Conservation (phyloP, 2,329 filamentous ascomycete species). For the Cladorrhinum sp. region DNA sequence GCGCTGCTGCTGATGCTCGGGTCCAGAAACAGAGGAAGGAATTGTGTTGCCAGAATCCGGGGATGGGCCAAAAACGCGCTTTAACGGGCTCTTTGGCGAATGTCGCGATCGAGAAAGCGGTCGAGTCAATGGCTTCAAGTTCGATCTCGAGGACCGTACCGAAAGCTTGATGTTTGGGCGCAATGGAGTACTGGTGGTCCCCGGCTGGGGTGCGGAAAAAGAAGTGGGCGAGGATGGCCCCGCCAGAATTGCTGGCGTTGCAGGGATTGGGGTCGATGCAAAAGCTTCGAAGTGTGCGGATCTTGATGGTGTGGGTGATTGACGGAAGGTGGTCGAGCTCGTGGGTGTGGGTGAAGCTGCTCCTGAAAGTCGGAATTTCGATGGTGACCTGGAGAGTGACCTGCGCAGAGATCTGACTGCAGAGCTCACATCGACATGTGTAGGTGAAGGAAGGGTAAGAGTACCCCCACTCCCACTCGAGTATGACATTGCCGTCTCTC, state of each 20-base stretch:
- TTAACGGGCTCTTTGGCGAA: constrained; percentile 77
- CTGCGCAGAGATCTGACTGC: constrained; percentile 79
- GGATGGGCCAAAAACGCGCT: constrained; percentile 69
- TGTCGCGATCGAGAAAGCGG: constrained; percentile 61
- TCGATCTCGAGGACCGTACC: constrained; percentile 58
- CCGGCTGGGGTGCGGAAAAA: constrained; percentile 39
- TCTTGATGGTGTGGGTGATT: constrained; percentile 56
- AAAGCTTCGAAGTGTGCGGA: constrained; percentile 46
- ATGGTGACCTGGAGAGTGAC: constrained; percentile 90
- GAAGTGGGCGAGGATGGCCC: constrained; percentile 31
- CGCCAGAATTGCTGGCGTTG: constrained; percentile 18
- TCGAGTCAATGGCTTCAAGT: constrained; percentile 49
- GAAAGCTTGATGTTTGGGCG: constrained; percentile 59
- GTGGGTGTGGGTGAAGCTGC: constrained; percentile 46
- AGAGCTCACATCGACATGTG: constrained; percentile 72
- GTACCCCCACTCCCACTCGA: constrained; percentile 66
- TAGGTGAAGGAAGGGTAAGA: constrained; percentile 82
- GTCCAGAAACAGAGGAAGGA: constrained; percentile 47
- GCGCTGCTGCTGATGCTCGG: constrained; percentile 29
- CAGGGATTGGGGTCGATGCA: constrained; percentile 27
- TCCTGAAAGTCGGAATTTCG: constrained; percentile 67
- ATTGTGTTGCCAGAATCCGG: constrained; percentile 68
- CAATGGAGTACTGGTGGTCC: constrained; percentile 58
- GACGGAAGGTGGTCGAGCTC: constrained; percentile 51
- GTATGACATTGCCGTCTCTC: constrained; percentile 49